Conservation (phyloP, 495 filamentous ascomycete genomes). For the Hyaloscypha bicolor region DNA sequence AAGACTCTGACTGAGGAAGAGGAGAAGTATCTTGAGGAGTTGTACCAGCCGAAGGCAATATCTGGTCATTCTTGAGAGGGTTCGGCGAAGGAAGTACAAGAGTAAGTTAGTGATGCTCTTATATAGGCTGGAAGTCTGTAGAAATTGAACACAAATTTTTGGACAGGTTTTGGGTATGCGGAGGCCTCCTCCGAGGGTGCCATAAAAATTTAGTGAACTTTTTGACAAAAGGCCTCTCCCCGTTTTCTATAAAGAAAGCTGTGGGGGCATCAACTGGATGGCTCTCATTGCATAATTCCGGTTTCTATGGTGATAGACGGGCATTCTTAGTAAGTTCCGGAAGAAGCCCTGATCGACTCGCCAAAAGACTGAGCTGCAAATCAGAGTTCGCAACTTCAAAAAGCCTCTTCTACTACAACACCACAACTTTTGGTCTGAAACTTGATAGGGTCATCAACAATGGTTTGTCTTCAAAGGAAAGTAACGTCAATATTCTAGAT, state of each 20-base stretch:
- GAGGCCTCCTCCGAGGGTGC: too few species aligned
- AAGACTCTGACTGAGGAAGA: conserved; percentile 60
- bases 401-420: neutral
- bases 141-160: neutral
- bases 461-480: neutral
- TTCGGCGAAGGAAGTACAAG: neutral
- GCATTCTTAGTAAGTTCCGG: too few species aligned
- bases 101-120: neutral
- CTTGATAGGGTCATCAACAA: neutral
- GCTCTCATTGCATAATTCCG: too few species aligned
- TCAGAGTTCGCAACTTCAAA: neutral
- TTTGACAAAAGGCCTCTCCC: too few species aligned
- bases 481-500: neutral
- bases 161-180: too few species aligned
- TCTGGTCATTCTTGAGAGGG: conserved; percentile 34
- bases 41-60: conserved; percentile 56
- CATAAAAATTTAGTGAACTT: too few species aligned
- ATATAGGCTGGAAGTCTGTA: neutral
- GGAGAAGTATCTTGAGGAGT: conserved; percentile 62
- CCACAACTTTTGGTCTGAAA: neutral
- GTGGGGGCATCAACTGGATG: too few species aligned
- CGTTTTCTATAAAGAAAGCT: too few species aligned
- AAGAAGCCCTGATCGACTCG: too few species aligned
- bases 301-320: too few species aligned
- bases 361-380: too few species aligned